Evolutionary conservation across 2,329 filamentous ascomycete genomes (phyloP).

Genomic region (Fusarium xylarioides): DNA sequence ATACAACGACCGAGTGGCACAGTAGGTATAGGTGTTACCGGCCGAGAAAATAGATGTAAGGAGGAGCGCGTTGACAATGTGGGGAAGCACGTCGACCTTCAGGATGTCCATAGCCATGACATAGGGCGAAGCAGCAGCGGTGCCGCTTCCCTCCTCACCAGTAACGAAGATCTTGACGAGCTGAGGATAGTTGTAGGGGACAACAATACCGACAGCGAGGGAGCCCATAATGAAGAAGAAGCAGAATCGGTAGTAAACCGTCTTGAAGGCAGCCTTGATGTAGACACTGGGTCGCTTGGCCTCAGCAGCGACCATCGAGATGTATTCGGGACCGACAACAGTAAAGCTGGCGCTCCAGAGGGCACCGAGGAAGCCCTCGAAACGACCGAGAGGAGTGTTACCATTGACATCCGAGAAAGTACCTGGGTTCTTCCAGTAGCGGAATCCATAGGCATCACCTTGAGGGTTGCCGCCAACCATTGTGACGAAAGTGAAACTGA

Average conservation of each 20-base stretch:
- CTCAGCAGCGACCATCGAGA: slow-evolving; percentile 75
- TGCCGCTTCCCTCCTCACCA: slow-evolving; percentile 48
- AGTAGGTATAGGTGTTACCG: slow-evolving; percentile 63
- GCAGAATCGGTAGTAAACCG: slow-evolving; percentile 76
- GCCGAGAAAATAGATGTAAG: slow-evolving; percentile 56
- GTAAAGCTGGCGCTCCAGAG: slow-evolving; percentile 72
- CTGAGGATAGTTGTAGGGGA: slow-evolving; percentile 70
- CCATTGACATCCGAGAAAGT: slow-evolving; percentile 61
- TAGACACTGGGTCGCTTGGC: slow-evolving; percentile 69
- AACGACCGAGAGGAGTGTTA: slow-evolving; percentile 69
- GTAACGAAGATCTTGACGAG: slow-evolving; percentile 60
- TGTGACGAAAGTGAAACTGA: slow-evolving; percentile 80
- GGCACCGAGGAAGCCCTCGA: slow-evolving; percentile 75
- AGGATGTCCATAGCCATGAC: slow-evolving; percentile 70
- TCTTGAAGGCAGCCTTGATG: slow-evolving; percentile 76
- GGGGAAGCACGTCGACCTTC: slow-evolving; percentile 61
- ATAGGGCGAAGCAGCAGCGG: slow-evolving; percentile 68
- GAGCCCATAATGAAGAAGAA: slow-evolving; percentile 77
- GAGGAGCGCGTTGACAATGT: slow-evolving; percentile 65
- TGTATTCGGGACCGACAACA: slow-evolving; percentile 73
- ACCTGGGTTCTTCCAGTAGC: slow-evolving; percentile 65
- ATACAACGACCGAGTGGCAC: slow-evolving; percentile 60
- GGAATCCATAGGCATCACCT: slow-evolving; percentile 74
- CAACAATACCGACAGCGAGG: slow-evolving; percentile 71
- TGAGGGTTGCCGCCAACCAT: slow-evolving; percentile 82